Conservation (phyloP, 345 rosid genomes). For the Syzygium jambos region DNA sequence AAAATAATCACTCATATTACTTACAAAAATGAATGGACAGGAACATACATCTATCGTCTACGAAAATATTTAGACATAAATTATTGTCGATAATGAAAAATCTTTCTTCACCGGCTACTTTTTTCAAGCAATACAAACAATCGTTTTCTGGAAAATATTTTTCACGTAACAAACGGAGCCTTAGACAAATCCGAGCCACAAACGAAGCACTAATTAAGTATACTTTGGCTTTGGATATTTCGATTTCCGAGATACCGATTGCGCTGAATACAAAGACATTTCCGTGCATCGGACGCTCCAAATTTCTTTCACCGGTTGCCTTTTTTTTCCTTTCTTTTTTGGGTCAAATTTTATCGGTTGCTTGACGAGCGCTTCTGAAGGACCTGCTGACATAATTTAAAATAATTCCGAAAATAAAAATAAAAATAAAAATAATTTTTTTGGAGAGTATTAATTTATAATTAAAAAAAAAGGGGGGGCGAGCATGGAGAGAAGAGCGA, state of each 20-base stretch:
- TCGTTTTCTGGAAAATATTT: no score
- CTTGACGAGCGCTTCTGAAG: neutral
- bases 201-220: rapidly evolving
- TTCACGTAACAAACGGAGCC: no score
- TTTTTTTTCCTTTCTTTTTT: no score
- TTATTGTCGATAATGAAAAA: no score
- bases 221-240: rapidly evolving
- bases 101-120: no score
- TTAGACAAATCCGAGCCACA: no score
- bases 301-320: neutral
- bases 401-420: neutral
- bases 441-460: neutral
- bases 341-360: no score
- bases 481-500: neutral
- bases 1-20: no score
- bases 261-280: rapidly evolving
- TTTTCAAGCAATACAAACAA: no score
- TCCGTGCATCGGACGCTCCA: rapidly evolving
- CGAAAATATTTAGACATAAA: no score
- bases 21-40: no score
- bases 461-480: neutral
- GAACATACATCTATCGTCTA: no score
- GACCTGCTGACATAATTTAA: neutral
- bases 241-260: rapidly evolving
- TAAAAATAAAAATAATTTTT: rapidly evolving